A percentile compares a stretch with the other conserved stretches of the same genome.
These are phyloP conservation scores for Lecanicillium sp. DNA, from an alignment of 2,329 filamentous ascomycete genomes.

Conservation along the genomic window DNA sequence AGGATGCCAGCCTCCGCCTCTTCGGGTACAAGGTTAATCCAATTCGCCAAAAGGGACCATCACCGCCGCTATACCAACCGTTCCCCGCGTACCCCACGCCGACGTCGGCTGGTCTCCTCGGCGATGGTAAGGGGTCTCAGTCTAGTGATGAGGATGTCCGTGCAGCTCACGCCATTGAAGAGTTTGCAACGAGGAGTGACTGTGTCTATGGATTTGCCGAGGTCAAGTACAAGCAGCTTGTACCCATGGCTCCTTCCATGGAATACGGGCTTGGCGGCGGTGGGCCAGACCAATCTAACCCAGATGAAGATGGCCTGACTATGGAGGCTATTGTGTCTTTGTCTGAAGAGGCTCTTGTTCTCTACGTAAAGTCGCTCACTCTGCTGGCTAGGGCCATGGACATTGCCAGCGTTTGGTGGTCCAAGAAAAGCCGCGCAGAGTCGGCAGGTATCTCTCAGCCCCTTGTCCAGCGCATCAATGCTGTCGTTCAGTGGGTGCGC, in stretches of 20 bases:
- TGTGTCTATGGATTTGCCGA: conserved; percentile 97
- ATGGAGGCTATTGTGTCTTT: conserved; percentile 77
- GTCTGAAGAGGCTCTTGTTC: conserved; percentile 87
- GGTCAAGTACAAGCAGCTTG: conserved; percentile 96
- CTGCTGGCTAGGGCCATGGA: conserved; percentile 93
- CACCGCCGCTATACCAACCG: conserved; percentile 69
- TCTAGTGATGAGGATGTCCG: conserved; percentile 68
- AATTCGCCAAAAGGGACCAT: conserved; percentile 56
- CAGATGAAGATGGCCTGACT: conserved; percentile 69
- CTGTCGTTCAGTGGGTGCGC: conserved; percentile 91
- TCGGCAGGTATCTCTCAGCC: conserved; percentile 37
- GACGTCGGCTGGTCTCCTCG: conserved; percentile 51
- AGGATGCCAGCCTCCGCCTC: conserved; percentile 74
- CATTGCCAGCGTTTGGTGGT: conserved; percentile 89
- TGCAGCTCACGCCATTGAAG: conserved; percentile 76
- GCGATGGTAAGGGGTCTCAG: conserved; percentile 50
- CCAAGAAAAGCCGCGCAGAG: conserved; percentile 63
- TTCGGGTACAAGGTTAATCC: conserved; percentile 65
- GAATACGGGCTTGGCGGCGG: conserved; percentile 61
- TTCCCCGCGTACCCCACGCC: conserved; percentile 79
- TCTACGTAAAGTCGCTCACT: conserved; percentile 91
- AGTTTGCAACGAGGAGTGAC: conserved; percentile 85
- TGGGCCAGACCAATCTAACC: conserved; percentile 41
- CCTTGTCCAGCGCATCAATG: conserved; percentile 68
- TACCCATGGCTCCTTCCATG: conserved; percentile 74